These are phyloP conservation scores for Cymbopogon citratus DNA, from an alignment of 176 grass and related monocot genomes.

Conservation along the genomic window DNA sequence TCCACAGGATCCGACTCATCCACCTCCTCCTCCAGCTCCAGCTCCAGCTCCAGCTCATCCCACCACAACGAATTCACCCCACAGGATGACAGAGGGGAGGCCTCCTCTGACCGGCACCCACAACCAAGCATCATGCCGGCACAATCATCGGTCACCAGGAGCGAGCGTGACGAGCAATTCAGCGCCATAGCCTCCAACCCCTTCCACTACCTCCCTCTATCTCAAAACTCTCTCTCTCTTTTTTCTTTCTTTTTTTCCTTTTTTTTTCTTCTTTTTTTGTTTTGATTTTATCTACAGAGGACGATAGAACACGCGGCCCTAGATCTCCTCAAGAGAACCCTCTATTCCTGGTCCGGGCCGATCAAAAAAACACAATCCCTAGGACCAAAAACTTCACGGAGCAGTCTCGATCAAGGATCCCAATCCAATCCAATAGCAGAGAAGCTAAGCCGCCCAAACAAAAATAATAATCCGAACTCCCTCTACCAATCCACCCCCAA, in stretches of 20 bases:
- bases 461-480: background rate
- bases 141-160: conserved; percentile 35
- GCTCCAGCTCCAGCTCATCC: conserved; percentile 28
- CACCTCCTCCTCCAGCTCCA: background rate
- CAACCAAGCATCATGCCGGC: conserved; percentile 36
- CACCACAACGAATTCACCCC: conserved; percentile 28
- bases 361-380: conserved; percentile 57
- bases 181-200: conserved; percentile 37
- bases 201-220: background rate
- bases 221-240: background rate
- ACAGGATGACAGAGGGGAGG: conserved; percentile 38
- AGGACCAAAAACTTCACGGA: conserved; percentile 93
- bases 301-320: conserved; percentile 30
- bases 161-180: conserved; percentile 49
- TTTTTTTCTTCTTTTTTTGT: background rate
- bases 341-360: conserved; percentile 67
- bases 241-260: background rate
- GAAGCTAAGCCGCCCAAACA: background rate
- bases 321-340: conserved; percentile 59
- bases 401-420: conserved; percentile 61
- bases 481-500: background rate
- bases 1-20: conserved; percentile 39
- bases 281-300: conserved; percentile 6
- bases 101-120: conserved; percentile 39
- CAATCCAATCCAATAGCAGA: conserved; percentile 27